Conservation (phyloP, 768 basidiomycete species). For the Trametes elegans region DNA sequence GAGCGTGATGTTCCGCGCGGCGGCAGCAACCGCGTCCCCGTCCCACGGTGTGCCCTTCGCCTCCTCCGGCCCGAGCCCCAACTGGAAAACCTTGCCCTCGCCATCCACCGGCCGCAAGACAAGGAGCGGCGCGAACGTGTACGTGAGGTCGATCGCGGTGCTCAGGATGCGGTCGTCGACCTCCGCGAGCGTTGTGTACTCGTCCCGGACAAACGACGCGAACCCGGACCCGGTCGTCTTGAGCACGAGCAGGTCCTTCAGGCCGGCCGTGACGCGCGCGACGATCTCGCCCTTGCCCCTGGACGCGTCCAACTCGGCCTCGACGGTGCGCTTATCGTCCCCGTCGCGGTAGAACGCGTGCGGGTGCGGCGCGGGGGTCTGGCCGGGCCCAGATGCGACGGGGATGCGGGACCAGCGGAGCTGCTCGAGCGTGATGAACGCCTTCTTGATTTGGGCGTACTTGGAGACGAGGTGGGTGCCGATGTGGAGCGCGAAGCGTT, state of each 20-base stretch:
- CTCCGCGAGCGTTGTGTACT: slow-evolving; percentile 82
- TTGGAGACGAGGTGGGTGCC: slow-evolving; percentile 79
- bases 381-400: slow-evolving; percentile 32
- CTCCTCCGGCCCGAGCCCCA: slow-evolving; percentile 23
- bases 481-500: slow-evolving; percentile 85
- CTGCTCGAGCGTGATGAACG: slow-evolving; percentile 70
- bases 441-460: slow-evolving; percentile 73
- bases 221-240: slow-evolving; percentile 91
- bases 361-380: slow-evolving; percentile 50
- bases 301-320: slow-evolving; percentile 62
- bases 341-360: slow-evolving; percentile 90
- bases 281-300: slow-evolving; percentile 58
- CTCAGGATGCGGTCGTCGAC: slow-evolving; percentile 90
- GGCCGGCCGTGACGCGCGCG: slow-evolving; percentile 64
- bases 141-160: slow-evolving; percentile 78
- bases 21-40: slow-evolving; percentile 46
- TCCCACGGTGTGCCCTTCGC: slow-evolving; percentile 61
- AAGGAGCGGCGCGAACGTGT: slow-evolving; percentile 53
- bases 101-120: slow-evolving; percentile 50
- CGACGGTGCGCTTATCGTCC: slow-evolving; percentile 78
- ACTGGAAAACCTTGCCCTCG: slow-evolving; percentile 48
- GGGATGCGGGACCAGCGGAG: slow-evolving; percentile 83
- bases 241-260: slow-evolving; percentile 84
- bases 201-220: slow-evolving; percentile 75
- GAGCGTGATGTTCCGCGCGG: slow-evolving; percentile 64